Conservation (phyloP, 805 yeast genomes). For the Nakazawaea laoshanensis region DNA sequence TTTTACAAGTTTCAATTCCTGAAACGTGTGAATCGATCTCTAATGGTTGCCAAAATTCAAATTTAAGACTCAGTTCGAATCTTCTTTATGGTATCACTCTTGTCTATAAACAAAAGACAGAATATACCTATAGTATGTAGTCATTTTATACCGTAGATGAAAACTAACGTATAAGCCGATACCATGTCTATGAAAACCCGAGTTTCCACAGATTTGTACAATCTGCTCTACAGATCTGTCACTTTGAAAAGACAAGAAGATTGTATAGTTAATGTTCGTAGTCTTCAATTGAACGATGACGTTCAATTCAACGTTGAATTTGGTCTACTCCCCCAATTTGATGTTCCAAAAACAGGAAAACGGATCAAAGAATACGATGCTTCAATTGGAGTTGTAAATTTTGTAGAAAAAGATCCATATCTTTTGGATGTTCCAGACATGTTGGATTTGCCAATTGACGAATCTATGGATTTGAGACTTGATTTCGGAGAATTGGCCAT, state of each 20-base stretch:
- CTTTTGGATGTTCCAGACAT: too few relatives aligned
- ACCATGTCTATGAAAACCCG: constrained; percentile 7
- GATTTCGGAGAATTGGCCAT: too few relatives aligned
- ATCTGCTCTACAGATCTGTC: constrained; percentile 5
- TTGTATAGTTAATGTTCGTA: too few relatives aligned
- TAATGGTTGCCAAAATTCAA: constrained; percentile 13
- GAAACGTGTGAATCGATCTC: constrained; percentile 26
- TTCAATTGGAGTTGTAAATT: too few relatives aligned
- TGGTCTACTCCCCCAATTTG: constrained; percentile 19
- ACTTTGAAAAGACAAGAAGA: constrained; percentile 11
- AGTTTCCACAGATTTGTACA: constrained; percentile 7
- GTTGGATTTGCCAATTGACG: too few relatives aligned
- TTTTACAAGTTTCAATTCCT: constrained; percentile 32
- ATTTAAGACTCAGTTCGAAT: constrained; percentile 30
- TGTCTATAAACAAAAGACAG: constrained; percentile 39
- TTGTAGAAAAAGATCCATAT: too few relatives aligned
- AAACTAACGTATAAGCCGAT: too few relatives aligned
- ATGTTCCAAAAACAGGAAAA: not conserved
- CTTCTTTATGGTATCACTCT: constrained; percentile 41
- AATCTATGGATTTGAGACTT: too few relatives aligned
- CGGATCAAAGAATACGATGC: not conserved
- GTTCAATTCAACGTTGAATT: constrained; percentile 25
- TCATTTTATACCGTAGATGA: not conserved
- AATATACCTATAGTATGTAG: constrained; percentile 28
- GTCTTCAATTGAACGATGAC: constrained; percentile 21